These are phyloP conservation scores for Pleurotus eryngii DNA, from an alignment of 768 basidiomycete species.

Conservation along the genomic window DNA sequence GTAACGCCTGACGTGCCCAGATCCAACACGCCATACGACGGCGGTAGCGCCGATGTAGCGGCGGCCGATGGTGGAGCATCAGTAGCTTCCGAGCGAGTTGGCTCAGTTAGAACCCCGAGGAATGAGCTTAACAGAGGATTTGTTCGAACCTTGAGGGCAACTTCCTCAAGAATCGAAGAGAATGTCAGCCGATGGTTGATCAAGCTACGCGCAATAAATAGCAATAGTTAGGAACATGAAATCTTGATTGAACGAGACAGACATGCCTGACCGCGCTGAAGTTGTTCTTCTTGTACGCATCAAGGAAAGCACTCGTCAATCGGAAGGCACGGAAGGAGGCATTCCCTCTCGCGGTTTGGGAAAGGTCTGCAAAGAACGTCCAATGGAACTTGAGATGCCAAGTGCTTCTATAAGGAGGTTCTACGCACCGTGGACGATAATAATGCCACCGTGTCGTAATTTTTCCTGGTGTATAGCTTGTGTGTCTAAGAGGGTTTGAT, in stretches of 20 bases:
- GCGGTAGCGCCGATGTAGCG: constrained; percentile 42
- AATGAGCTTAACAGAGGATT: constrained; percentile 80
- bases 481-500: constrained; percentile 74
- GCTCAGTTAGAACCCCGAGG: constrained; percentile 58
- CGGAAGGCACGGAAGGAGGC: constrained; percentile 88
- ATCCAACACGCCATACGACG: constrained; percentile 67
- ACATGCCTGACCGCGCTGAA: constrained; percentile 83
- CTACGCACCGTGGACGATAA: constrained; percentile 75
- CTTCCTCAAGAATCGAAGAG: constrained; percentile 80
- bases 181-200: constrained; percentile 80
- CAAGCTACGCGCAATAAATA: constrained; percentile 44
- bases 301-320: constrained; percentile 75
- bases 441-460: constrained; percentile 80
- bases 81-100: constrained; percentile 34
- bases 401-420: background rate
- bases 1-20: constrained; percentile 68
- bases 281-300: constrained; percentile 77
- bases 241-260: background rate
- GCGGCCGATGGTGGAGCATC: constrained; percentile 36
- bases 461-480: constrained; percentile 85
- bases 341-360: constrained; percentile 77
- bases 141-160: constrained; percentile 81
- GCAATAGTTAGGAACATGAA: constrained; percentile 17
- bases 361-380: constrained; percentile 51
- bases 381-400: background rate